Base-by-base conservation (phyloP, 805 yeast genomes). In the Starmerella potacharoeniae region DNA sequence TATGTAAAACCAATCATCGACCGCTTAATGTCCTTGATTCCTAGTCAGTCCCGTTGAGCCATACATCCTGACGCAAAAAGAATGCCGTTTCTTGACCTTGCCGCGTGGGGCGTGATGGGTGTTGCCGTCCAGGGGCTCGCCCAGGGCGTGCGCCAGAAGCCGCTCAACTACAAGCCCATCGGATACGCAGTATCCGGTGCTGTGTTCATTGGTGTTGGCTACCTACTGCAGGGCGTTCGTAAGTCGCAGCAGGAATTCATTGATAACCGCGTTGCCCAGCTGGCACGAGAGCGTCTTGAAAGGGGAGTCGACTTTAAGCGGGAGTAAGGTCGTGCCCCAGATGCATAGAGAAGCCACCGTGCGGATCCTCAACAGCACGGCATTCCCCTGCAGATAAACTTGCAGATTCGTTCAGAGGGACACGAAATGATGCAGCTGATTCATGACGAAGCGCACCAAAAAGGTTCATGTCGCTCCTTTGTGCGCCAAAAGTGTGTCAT, bases 101-200 rank as follows among this genome's bases (percentile, higher is more conserved):
- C 64, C 22, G 58, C 64, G 4, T 63, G 66, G 66, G 65, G 61
- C 41, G 59, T 64, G 22, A 51, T 59, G 43, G 62, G 62, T 49
- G 64, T 56, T 13, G 48, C 55, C 49, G 64, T 60, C 13, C 65
- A 63, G 54, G 69, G 65, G 34, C 58, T 65, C 14, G 66, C 70
- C 17, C 67, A 67, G 63, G 73, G 67, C 49, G 56, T 65, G 44
- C 69, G 66, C 44, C 68, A 61, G 57, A 68, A 65, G 60, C 71
- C 71, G 14, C 62, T 64, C 57, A 65, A 60, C 49, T 67, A 64
- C 65, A 67, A 60, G 59, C 72, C 70, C 22, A 51, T 56, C 40
- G 71, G 68, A 50, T 68, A 60, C 61, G 62, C 55, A 31, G 56
- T 58, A 45, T 64, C 68, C 6, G 69, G 65, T 7, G 65, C 64